phyloP scores from a whole-genome alignment of 148 eudicot genomes.

The Chenopodium berlandieri region DNA sequence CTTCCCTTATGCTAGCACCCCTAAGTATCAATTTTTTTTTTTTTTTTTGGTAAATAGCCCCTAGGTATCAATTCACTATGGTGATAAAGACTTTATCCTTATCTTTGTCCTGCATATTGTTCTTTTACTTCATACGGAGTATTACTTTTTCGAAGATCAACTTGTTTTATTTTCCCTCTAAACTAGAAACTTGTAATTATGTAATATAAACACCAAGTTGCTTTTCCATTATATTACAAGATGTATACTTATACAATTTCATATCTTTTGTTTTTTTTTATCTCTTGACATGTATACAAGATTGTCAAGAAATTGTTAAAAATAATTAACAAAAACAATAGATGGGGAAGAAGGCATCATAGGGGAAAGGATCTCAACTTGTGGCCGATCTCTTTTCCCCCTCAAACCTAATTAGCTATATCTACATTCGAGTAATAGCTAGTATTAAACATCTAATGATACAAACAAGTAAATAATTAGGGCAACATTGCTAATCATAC shows the following conservation, averaged over 20 bases:
- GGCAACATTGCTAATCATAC: conserved; percentile 11
- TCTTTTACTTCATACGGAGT: too few relatives aligned
- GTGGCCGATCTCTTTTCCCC: conserved; percentile 34
- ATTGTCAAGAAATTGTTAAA: not conserved
- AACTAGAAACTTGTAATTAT: not conserved
- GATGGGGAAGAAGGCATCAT: conserved; percentile 15
- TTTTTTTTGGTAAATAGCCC: too few relatives aligned
- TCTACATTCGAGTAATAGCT: conserved; percentile 27
- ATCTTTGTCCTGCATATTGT: too few relatives aligned
- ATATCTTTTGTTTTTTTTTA: not conserved
- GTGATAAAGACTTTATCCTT: too few relatives aligned
- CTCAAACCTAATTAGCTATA: conserved; percentile 20
- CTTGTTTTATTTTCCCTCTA: not conserved
- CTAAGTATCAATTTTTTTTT: too few relatives aligned
- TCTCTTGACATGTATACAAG: not conserved
- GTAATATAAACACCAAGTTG: not conserved
- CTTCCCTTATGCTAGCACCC: too few relatives aligned
- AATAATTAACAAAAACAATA: not conserved
- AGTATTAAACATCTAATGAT: conserved; percentile 24
- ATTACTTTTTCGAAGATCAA: too few relatives aligned
- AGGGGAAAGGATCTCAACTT: conserved; percentile 32
- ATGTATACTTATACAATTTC: not conserved
- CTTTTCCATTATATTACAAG: not conserved
- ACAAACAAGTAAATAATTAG: conserved; percentile 9
- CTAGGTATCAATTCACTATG: too few relatives aligned